Conservation (phyloP, 805 yeast genomes). For the Ogataea paraovalis region DNA sequence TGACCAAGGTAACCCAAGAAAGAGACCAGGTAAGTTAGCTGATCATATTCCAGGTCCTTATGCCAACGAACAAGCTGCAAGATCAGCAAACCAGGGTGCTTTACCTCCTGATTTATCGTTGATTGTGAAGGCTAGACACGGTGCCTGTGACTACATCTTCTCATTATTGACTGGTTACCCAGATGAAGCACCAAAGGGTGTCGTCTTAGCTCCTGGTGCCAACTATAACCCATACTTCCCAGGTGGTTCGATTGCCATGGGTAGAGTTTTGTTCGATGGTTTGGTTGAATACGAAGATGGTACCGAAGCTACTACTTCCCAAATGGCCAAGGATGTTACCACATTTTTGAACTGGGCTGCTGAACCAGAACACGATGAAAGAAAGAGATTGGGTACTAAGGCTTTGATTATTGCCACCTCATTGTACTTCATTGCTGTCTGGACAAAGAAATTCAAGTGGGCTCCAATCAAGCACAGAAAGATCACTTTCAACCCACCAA, state of each 20-base stretch:
- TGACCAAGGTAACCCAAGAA: constrained; percentile 95
- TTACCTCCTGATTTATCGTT: constrained; percentile 96
- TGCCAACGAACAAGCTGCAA: constrained; percentile 97
- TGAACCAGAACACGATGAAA: constrained; percentile 97
- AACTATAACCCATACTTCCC: constrained; percentile 99
- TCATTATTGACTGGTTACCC: constrained; percentile 97
- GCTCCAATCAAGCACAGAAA: constrained; percentile 92
- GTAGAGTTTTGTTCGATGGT: constrained; percentile 94
- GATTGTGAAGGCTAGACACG: constrained; percentile 98
- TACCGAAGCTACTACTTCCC: constrained; percentile 96
- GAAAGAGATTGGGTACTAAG: constrained; percentile 95
- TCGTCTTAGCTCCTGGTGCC: constrained; percentile 82
- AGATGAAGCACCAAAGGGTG: constrained; percentile 98
- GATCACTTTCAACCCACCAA: constrained; percentile 90
- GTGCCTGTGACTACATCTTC: constrained; percentile 94
- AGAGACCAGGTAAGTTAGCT: constrained; percentile 97
- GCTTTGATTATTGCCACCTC: constrained; percentile 77
- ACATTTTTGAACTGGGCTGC: constrained; percentile 97
- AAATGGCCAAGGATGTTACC: constrained; percentile 98
- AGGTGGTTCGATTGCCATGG: constrained; percentile 99
- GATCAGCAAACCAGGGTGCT: constrained; percentile 99
- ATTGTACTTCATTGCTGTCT: constrained; percentile 75
- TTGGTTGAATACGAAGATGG: constrained; percentile 99
- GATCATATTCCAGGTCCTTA: constrained; percentile 95
- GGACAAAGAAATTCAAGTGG: constrained; percentile 99